phyloP scores from a whole-genome alignment of 2,329 filamentous ascomycete genomes.

The Pyrenochaeta sp. region DNA sequence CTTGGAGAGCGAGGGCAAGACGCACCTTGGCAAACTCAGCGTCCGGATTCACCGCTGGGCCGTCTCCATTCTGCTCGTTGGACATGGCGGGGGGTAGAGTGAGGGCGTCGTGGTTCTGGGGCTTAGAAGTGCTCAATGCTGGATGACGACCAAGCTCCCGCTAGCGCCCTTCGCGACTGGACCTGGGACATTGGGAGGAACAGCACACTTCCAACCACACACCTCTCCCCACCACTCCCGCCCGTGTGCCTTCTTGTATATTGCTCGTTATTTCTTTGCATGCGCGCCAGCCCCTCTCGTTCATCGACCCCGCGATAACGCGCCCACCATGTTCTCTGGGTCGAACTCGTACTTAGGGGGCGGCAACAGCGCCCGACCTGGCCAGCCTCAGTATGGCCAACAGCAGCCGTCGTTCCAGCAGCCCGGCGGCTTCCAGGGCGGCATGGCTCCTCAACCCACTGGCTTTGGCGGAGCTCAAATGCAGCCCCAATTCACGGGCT shows the following conservation, averaged over 20 bases:
- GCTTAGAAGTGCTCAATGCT: slow-evolving; percentile 23
- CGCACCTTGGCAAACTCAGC: slow-evolving; percentile 47
- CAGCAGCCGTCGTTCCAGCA: slow-evolving; percentile 62
- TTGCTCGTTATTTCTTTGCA: slow-evolving; percentile 20
- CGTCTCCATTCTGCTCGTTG: slow-evolving; percentile 38
- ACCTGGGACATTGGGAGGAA: slow-evolving; percentile 24
- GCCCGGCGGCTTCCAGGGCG: slow-evolving; percentile 60
- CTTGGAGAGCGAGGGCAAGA: not conserved
- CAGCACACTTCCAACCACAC: slow-evolving; percentile 33
- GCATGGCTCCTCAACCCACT: slow-evolving; percentile 58
- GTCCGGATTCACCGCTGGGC: slow-evolving; percentile 28
- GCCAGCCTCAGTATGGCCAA: slow-evolving; percentile 58
- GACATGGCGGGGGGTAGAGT: slow-evolving; percentile 36
- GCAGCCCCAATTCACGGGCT: slow-evolving; percentile 59
- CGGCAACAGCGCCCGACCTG: slow-evolving; percentile 76
- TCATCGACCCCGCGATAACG: slow-evolving; percentile 28
- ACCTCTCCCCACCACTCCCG: slow-evolving; percentile 26
- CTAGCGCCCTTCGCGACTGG: slow-evolving; percentile 35
- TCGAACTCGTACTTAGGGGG: slow-evolving; percentile 86
- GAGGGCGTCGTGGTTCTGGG: slow-evolving; percentile 16
- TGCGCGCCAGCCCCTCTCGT: slow-evolving; percentile 24
- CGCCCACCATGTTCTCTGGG: slow-evolving; percentile 80
- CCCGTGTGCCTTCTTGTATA: slow-evolving; percentile 21
- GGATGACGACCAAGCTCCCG: slow-evolving; percentile 36
- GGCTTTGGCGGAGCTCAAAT: slow-evolving; percentile 60